These are phyloP conservation scores for Rutstroemia sp. DNA, from an alignment of 2,329 filamentous ascomycete species.

Conservation along the genomic window DNA sequence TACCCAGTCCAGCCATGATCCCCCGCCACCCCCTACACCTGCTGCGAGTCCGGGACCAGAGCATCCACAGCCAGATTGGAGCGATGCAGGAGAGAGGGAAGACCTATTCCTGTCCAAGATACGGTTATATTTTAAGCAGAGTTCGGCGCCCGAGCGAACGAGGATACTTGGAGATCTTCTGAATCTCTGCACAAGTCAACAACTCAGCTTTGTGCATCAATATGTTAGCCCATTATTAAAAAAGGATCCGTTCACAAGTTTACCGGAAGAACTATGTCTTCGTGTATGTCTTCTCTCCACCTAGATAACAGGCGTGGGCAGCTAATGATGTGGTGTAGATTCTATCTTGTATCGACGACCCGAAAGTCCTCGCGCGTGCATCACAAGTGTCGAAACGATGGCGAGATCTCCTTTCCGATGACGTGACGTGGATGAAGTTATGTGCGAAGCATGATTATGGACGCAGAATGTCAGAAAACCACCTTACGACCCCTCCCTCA, in stretches of 20 bases:
- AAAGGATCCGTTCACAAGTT: constrained; percentile 87
- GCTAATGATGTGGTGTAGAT: constrained; percentile 47
- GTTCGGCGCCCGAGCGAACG: constrained; percentile 69
- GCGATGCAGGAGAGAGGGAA: constrained; percentile 69
- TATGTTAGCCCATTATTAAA: constrained; percentile 92
- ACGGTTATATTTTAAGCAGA: constrained; percentile 70
- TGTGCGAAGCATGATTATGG: constrained; percentile 93
- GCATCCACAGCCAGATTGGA: constrained; percentile 63
- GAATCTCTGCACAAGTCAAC: constrained; percentile 89
- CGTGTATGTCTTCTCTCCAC: constrained; percentile 49
- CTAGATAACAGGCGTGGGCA: not conserved
- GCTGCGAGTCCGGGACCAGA: constrained; percentile 58
- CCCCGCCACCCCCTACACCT: constrained; percentile 57
- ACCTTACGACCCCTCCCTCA: constrained; percentile 17
- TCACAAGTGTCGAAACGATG: constrained; percentile 95
- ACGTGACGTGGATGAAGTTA: constrained; percentile 96
- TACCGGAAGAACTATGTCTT: constrained; percentile 89
- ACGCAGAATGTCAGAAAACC: constrained; percentile 42
- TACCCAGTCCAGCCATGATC: constrained; percentile 32
- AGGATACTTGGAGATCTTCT: constrained; percentile 80
- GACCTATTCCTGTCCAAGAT: constrained; percentile 76
- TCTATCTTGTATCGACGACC: constrained; percentile 93
- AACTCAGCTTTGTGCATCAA: constrained; percentile 91
- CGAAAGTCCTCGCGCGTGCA: constrained; percentile 83
- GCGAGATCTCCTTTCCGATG: constrained; percentile 88